Base-by-base conservation (phyloP, 192 early-diverging fungal genomes). In the Coemansia nantahalensis region DNA sequence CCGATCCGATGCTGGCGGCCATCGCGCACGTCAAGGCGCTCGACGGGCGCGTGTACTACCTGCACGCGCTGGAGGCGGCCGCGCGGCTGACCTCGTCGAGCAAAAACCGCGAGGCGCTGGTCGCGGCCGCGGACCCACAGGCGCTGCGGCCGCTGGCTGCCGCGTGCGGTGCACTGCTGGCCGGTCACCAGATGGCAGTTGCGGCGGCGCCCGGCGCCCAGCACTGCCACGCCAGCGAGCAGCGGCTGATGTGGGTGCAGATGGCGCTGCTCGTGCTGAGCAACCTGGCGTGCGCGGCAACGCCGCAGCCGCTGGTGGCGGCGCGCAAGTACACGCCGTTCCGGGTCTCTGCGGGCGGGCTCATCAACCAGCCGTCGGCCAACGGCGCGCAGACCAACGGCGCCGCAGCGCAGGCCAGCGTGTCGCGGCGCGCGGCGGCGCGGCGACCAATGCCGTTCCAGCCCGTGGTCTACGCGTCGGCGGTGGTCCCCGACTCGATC, bases 161-260 rank as follows among this genome's bases (percentile, higher is more conserved):
- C 8, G 59, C 71, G 18, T 67, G 71, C 39, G 48, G 42, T 26
- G 44, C 59, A 9, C 51, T 75, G 39, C 51, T 75, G 16, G 36
- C 64, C 15, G 64, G 59, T 22, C 50, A 62, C 52, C 59, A 66
- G 45, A 39, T 54, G 8, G 55, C 54, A 4, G 44, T 56, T 31
- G 37, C 58, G 6, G 31, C 45, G 14, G 24, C 42, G 15, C 50
- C 46, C 8, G 44, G 36, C 12, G 39, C 58, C 15, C 22, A 31
- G 44, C 58, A 46, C 11, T 44, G 54, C 30, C 59, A 51, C 31
- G 24, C 47, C 0, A 19, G 40, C 14, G 70, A 75, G 34, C 39
- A 55, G 45, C 63, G 71, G 43, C 48, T 67, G 18, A 62, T 63
- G 59, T 67, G 64, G 64, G 62, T 75, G 47, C 71, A 67, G 43